phyloP scores from a whole-genome alignment of 106 monocot species.

The Xerophyta viscosa region DNA sequence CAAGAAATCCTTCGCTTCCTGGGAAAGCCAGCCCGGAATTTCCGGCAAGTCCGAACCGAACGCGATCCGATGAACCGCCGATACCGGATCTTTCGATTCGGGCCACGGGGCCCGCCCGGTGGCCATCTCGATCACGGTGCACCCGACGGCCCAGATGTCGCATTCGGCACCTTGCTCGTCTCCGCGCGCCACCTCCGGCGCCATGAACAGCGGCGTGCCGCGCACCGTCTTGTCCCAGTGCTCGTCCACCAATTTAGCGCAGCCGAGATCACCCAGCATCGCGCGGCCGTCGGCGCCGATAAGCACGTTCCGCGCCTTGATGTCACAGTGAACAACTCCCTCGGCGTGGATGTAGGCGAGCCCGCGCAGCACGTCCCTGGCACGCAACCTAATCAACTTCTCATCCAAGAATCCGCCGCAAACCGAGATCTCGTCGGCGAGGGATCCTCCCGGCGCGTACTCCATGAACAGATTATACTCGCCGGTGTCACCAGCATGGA shows the following conservation, averaged over 20 bases:
- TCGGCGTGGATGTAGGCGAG: slow-evolving; percentile 25
- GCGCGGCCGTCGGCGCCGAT: slow-evolving; percentile 22
- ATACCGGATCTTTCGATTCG: slow-evolving; percentile 12
- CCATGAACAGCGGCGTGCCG: slow-evolving; percentile 56
- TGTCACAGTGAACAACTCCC: slow-evolving; percentile 39
- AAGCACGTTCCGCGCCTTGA: slow-evolving; percentile 47
- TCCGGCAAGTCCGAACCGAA: slow-evolving; percentile 21
- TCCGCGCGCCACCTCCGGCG: slow-evolving; percentile 67
- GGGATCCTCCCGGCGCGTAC: slow-evolving; percentile 33
- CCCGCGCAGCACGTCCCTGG: slow-evolving; percentile 18
- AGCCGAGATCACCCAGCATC: slow-evolving; percentile 44
- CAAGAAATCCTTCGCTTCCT: slow-evolving; percentile 39
- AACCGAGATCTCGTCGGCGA: slow-evolving; percentile 25
- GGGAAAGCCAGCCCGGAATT: slow-evolving; percentile 24
- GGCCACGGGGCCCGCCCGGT: slow-evolving; percentile 42
- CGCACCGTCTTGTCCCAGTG: not conserved
- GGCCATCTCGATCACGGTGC: slow-evolving; percentile 57
- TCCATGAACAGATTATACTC: slow-evolving; percentile 32
- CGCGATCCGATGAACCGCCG: slow-evolving; percentile 25
- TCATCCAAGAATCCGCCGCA: slow-evolving; percentile 15
- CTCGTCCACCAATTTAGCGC: slow-evolving; percentile 9
- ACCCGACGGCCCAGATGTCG: slow-evolving; percentile 74
- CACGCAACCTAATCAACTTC: slow-evolving; percentile 3
- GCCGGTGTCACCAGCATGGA: slow-evolving; percentile 14
- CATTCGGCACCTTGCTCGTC: slow-evolving; percentile 43